Evolutionary conservation across 306 rosid species (phyloP), one percentile per base, ranked within the genome.

Genomic region (Cajanus cajan): DNA sequence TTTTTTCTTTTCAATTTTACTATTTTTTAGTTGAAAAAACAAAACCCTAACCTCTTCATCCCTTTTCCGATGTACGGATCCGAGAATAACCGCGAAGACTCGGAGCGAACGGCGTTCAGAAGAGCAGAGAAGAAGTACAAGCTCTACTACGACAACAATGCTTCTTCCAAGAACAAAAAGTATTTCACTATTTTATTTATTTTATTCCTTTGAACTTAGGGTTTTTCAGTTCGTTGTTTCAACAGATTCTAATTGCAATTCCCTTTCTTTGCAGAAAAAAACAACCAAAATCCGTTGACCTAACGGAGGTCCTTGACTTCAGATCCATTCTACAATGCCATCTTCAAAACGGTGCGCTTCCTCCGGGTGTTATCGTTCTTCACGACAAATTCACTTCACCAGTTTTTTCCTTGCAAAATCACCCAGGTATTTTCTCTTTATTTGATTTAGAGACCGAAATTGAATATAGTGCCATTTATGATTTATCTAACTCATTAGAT

Each of bases 101-200:
- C 89, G 7, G 97, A 90, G 75, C 90, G 93, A 82, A 92, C 97
- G 24, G 97, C 95, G 41, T 95, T 92, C 89, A 86, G 97, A 73
- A 86, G 81, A 85, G 89, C 97, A 1, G 98, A 95, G 88, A 95
- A 95, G 97, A 87, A 92, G 33, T 92, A 92, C 90, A 92, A 95
- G 90, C 91, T 95, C 45, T 95, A 90, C 74, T 95, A 87, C 83
- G 94, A 91, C 44, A 87, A 55, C 86, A 78, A 89, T 80, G 81
- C 82, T 41, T 82, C 85, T 18, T 85, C 81, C 83, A 86, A 80
- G 79, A 94, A 88, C 85, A 86, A 83, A 74, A 94, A 86, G 97
- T 92, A 88, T 25, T 22, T 51, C 2, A 31, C 5, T 57, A 4
- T 31, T 73, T 40, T 36, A 0, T 16, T 34, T 28, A 28, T 1